Base-by-base conservation (phyloP, 129 eudicot species). In the Glebionis coronaria region DNA sequence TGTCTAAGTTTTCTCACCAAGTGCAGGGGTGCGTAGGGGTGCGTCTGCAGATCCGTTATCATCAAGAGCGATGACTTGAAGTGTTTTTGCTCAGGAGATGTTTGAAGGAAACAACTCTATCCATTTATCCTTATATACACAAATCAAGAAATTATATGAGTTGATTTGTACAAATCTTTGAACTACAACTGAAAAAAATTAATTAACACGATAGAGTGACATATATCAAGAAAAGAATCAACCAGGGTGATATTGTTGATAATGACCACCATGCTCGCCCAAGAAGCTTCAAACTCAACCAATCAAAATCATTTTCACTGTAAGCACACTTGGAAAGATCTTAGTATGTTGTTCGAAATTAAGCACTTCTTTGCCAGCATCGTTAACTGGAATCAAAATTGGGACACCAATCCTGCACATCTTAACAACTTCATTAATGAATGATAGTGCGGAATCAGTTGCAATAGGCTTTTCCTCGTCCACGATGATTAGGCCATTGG, bases 161-260 rank as follows among this genome's bases (percentile, higher is more conserved):
- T 31, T 31, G 40, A 46, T 15, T 16, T 69, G 60, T 13, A 58
- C 25, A 15, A 40, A n/a, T 46, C 13, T 2, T 46, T 67, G 1
- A 12, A 15, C 16, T 49, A 4, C 0, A 42, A 47, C 18, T 25
- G 9, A 15, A 16, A 55, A 44, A 60, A 68, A 61, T 7, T 21
- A 61, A 8, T 1, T 49, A 71, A 60, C 59, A 65, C 11, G 65
- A 27, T 21, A 1, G 2, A 15, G 50, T 27, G 38, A 83, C 88
- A 75, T 87, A 94, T 97, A 83, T 94, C 90, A 54, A 94, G 82
- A 81, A 94, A 90, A 16, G 95, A 93, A 79, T 90, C 99, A 51
- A 94, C 99, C n/a, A 94, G 73, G 63, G 89, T 94, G 71, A 94
- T 76, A 73, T 95, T 89, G 49, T 89, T 90, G 79, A 89, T 89